These are phyloP conservation scores for Scedosporium aurantiacum DNA, from an alignment of 2,329 filamentous ascomycete genomes.

Conservation along the genomic window DNA sequence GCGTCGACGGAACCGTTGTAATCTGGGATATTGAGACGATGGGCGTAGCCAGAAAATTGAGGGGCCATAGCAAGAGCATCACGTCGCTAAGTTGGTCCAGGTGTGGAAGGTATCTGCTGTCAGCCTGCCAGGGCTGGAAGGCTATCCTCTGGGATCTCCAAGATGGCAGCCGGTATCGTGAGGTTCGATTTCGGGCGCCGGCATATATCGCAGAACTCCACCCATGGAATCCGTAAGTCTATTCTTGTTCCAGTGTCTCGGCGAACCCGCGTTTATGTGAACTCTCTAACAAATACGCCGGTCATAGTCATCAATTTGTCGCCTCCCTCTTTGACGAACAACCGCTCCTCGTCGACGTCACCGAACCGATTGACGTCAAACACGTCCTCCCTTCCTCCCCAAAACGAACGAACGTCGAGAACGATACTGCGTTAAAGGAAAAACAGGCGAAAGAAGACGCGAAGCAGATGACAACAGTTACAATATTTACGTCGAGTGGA, in stretches of 20 bases:
- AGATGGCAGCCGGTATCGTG: conserved; percentile 58
- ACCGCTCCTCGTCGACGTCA: conserved; percentile 76
- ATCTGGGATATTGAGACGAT: conserved; percentile 98
- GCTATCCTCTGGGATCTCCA: conserved; percentile 89
- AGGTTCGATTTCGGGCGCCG: conserved; percentile 82
- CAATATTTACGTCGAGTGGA: conserved; percentile 75
- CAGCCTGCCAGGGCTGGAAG: conserved; percentile 92
- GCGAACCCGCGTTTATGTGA: conserved; percentile 7
- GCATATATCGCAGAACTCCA: conserved; percentile 95
- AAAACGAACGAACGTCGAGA: conserved; percentile 58
- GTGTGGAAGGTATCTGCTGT: conserved; percentile 82
- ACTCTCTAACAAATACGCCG: neutral
- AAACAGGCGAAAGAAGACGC: conserved; percentile 87
- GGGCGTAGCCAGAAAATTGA: conserved; percentile 86
- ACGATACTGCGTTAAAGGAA: conserved; percentile 59
- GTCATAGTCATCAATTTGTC: conserved; percentile 66
- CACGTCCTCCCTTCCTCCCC: conserved; percentile 72
- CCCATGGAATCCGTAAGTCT: conserved; percentile 68
- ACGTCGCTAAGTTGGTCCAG: conserved; percentile 93
- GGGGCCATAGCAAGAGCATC: conserved; percentile 86
- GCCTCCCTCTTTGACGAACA: conserved; percentile 90
- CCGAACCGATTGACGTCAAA: conserved; percentile 58
- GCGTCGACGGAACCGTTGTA: conserved; percentile 87
- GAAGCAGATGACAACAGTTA: conserved; percentile 88
- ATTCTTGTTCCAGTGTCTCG: neutral